Evolutionary conservation across 345 rosid genomes (phyloP).

Genomic region (Salix udensis): DNA sequence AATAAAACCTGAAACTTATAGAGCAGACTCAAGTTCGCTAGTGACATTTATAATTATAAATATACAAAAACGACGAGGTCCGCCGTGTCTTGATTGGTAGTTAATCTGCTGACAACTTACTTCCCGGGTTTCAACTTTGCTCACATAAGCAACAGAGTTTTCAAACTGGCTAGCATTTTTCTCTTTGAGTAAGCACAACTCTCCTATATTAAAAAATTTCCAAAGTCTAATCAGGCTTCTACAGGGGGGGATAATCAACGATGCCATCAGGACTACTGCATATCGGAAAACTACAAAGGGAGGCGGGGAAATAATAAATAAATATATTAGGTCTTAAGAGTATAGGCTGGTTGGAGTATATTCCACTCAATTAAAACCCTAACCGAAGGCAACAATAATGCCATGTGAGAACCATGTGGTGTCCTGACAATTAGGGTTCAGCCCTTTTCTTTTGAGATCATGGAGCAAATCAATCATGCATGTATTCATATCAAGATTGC

Average conservation of each 20-base stretch:
- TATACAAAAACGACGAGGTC: background rate
- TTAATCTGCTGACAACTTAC: background rate
- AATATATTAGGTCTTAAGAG: too few relatives aligned
- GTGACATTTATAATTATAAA: background rate
- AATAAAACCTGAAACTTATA: background rate
- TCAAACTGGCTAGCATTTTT: background rate
- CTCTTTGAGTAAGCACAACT: background rate
- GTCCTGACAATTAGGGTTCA: background rate
- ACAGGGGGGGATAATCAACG: background rate
- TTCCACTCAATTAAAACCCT: background rate
- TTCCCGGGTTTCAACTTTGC: background rate
- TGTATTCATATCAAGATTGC: background rate
- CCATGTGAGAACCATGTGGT: slow-evolving; percentile 5
- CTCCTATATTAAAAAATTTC: background rate
- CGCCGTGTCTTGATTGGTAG: background rate
- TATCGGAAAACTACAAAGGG: background rate
- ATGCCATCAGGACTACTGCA: background rate
- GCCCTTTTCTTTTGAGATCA: background rate
- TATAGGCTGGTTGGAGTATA: too few relatives aligned
- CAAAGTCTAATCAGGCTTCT: background rate
- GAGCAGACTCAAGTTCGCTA: background rate
- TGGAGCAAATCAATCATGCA: background rate
- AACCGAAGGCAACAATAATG: background rate
- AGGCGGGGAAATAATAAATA: too few relatives aligned
- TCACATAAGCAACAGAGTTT: background rate